Evolutionary conservation across 83 land plant genomes (phyloP).

Genomic region (Isoetes engelmannii): DNA sequence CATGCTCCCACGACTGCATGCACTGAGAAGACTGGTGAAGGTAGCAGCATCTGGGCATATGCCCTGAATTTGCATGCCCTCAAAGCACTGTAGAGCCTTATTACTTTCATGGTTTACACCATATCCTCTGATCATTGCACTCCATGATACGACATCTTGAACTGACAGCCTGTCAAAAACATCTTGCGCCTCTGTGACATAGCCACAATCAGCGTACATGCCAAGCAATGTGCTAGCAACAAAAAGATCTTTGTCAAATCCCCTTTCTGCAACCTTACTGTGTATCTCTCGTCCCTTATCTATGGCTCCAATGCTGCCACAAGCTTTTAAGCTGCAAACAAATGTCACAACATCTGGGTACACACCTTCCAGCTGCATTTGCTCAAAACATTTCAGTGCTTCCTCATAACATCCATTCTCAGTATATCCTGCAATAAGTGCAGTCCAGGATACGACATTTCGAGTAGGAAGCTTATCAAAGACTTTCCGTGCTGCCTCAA

Average conservation of each 20-base stretch:
- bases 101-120: background rate
- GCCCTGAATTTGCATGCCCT: conserved; percentile 1
- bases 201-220: background rate
- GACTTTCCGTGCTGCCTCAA: background rate
- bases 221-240: background rate
- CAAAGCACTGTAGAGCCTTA: background rate
- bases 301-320: background rate
- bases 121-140: conserved; percentile 3
- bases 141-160: background rate
- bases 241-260: background rate
- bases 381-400: background rate
- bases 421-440: background rate
- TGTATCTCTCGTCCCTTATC: background rate
- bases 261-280: background rate
- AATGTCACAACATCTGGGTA: background rate
- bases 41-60: background rate
- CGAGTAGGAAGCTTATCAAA: background rate
- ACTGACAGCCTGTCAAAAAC: background rate
- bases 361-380: background rate
- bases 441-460: background rate
- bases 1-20: conserved; percentile 4
- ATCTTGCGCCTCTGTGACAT: background rate
- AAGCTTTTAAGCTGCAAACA: background rate
- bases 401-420: background rate
- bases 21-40: background rate